These are phyloP conservation scores for Colletotrichum orchidophilum DNA, from an alignment of 2,329 filamentous ascomycete species.

Conservation along the genomic window DNA sequence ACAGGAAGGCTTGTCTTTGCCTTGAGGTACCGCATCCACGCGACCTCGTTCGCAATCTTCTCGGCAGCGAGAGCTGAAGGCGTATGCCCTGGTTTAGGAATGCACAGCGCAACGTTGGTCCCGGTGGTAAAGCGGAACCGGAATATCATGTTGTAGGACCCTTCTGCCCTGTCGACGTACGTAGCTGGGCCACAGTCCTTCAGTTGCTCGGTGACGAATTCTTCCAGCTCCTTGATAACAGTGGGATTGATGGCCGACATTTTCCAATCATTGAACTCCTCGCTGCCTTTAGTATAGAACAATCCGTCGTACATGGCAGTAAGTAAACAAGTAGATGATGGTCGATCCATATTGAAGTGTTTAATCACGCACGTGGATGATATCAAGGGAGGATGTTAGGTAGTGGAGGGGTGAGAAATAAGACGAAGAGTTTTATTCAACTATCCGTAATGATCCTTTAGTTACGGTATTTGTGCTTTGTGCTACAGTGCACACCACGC, in stretches of 20 bases:
- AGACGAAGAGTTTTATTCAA: too few species aligned
- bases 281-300: neutral
- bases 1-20: neutral
- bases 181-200: neutral
- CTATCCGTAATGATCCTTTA: too few species aligned
- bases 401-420: too few species aligned
- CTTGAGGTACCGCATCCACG: neutral
- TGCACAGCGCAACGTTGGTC: neutral
- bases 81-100: neutral
- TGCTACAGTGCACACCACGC: too few species aligned
- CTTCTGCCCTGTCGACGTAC: neutral
- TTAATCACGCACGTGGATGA: too few species aligned
- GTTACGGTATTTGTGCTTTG: too few species aligned
- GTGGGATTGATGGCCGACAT: neutral
- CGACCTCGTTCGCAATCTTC: neutral
- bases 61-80: neutral
- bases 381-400: too few species aligned
- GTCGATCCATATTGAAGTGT: neutral
- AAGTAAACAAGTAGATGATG: neutral
- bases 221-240: neutral
- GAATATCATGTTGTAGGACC: neutral
- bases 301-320: neutral
- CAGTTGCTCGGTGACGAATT: neutral
- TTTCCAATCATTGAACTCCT: neutral
- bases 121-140: neutral